Base-by-base conservation (phyloP, 2,329 filamentous ascomycete species). In the Fusarium cicatricum region DNA sequence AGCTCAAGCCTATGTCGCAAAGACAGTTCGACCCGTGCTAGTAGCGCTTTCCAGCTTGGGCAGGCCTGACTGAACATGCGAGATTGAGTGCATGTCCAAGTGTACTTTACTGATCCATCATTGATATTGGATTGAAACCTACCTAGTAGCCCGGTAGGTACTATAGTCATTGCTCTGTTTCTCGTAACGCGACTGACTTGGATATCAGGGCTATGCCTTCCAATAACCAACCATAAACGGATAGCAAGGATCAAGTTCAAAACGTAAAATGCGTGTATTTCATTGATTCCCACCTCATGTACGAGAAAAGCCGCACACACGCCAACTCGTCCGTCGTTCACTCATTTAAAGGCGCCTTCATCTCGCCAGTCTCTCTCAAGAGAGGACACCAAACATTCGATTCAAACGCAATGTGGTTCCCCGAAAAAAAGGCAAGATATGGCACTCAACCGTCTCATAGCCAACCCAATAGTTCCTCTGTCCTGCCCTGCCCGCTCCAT, bases 321-420 rank as follows among this genome's bases (percentile, higher is more conserved):
- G 31, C 40, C 47, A 26, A 34, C 28, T 38, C 36, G 9, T 34
- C 31, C 12, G 16, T 56, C 38, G 23, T 50, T 52, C 50, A 60
- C 47, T 64, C 59, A 43, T 55, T 49, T 38, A 50, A 52, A 51
- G 45, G 19, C 40, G 40, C 47, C 37, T 46, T 49, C 46, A 29
- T 45, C 43, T 19, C 33, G 33, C 28, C 29, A 28, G 15, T 29
- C 17, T 21, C 21, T 33, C 23, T 21, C n/a, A 45, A 38, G 23
- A 19, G n/a, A 37, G 21, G 43, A 16, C 31, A 52, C 16, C 39
- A 40, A 29, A 31, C 11, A 4, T n/a, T 16, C n/a, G 37, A 44
- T 14, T 3, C 14, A 28, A 40, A 36, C 33, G 26, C 21, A 41
- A 23, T 15, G 12, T 15, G 33, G 14, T 47, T 49, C 31, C 44